Percentiles rank a stretch among this genome's conserved stretches.
These are phyloP conservation scores for Phialocephala sp. DNA, from an alignment of 2,329 filamentous ascomycete genomes.

Conservation along the genomic window DNA sequence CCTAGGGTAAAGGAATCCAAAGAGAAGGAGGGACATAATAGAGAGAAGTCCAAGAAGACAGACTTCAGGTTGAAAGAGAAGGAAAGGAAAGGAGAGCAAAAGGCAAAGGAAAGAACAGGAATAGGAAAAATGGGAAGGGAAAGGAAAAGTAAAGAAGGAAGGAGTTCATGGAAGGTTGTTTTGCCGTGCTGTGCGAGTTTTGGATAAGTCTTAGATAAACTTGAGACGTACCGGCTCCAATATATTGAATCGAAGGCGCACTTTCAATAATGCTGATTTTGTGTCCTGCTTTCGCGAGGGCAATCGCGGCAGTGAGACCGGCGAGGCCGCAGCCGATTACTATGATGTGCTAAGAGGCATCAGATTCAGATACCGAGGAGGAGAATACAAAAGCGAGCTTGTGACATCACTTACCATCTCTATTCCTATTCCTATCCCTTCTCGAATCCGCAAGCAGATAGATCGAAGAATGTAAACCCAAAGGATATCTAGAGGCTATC, in stretches of 20 bases:
- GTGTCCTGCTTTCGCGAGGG: constrained; percentile 27
- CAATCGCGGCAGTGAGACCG: constrained; percentile 30
- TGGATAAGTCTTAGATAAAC: too few relatives aligned
- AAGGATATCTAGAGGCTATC: too few relatives aligned
- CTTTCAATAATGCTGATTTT: constrained; percentile 29
- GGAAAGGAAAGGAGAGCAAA: background rate
- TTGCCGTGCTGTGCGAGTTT: background rate
- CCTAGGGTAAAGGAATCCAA: too few relatives aligned
- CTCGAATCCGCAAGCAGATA: too few relatives aligned
- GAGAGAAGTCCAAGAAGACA: too few relatives aligned
- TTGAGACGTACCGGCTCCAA: constrained; percentile 28
- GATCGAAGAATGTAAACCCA: too few relatives aligned
- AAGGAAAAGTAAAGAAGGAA: background rate
- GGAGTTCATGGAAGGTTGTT: background rate
- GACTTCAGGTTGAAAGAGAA: background rate
- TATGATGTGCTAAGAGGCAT: constrained; percentile 26
- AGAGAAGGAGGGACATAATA: too few relatives aligned
- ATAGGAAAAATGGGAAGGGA: background rate
- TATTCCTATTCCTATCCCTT: too few relatives aligned
- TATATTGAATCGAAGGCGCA: constrained; percentile 27
- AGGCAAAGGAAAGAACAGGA: background rate
- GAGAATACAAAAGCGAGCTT: background rate
- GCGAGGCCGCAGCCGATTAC: constrained; percentile 32
- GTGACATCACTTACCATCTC: constrained; percentile 1
- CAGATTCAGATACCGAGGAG: background rate